A percentile compares a stretch with the other conserved stretches of the same genome.
Conservation (phyloP, 1,139 yeast species). For the Yamadazyma atlantica region DNA sequence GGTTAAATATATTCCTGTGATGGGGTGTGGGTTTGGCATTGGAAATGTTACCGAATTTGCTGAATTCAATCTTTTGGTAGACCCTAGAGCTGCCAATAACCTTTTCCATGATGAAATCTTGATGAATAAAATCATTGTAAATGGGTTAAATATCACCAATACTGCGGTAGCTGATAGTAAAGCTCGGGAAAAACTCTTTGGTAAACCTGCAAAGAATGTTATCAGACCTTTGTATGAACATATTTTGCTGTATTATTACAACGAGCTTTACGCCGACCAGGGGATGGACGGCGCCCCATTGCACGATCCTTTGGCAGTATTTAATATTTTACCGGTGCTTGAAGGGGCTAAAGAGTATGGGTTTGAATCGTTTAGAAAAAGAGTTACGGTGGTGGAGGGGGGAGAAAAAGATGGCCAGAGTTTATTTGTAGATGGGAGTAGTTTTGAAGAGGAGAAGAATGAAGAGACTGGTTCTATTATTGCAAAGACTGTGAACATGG, state of each 20-base stretch:
- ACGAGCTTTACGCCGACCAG: conserved; percentile 16
- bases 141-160: conserved; percentile 74
- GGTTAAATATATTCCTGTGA: conserved; percentile 56
- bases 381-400: conserved; percentile 23
- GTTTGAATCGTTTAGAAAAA: conserved; percentile 25
- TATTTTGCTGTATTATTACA: conserved; percentile 58
- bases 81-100: conserved; percentile 69
- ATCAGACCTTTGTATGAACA: conserved; percentile 54
- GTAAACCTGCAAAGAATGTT: conserved; percentile 17
- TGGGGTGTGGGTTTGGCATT: conserved; percentile 72
- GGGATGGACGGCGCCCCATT: conserved; percentile 63
- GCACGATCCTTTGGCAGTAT: conserved; percentile 79
- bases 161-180: conserved; percentile 57
- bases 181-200: conserved; percentile 34
- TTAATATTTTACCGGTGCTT: conserved; percentile 50
- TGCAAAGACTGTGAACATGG: conserved; percentile 43
- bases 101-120: conserved; percentile 50
- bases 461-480: conserved; percentile 44
- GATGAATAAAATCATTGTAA: conserved; percentile 49
- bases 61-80: conserved; percentile 79
- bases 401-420: conserved; percentile 38
- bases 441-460: conserved; percentile 23
- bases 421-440: conserved; percentile 26
- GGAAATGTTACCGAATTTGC: conserved; percentile 53
- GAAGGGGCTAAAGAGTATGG: conserved; percentile 28